Evolutionary conservation across 2,329 filamentous ascomycete species (phyloP).

Genomic region (Fusarium longipes): DNA sequence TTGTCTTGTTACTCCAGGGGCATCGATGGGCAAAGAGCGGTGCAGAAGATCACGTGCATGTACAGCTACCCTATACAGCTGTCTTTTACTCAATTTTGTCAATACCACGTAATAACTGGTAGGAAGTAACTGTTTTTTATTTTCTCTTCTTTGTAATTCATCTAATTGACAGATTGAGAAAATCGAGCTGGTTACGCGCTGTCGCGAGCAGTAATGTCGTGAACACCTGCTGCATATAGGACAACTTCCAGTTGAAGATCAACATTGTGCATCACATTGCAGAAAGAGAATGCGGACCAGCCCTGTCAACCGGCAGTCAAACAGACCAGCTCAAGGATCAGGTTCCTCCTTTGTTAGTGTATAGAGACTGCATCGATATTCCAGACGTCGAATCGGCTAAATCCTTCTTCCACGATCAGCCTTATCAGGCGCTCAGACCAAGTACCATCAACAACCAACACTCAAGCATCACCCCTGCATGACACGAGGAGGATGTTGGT

Average conservation of each 20-base stretch:
- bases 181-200: neutral
- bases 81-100: too few species aligned
- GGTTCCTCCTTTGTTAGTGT: neutral
- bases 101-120: neutral
- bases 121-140: neutral
- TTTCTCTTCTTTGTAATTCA: neutral
- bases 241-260: neutral
- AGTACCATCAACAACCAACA: neutral
- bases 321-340: neutral
- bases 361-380: conserved; percentile 2
- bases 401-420: neutral
- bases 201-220: neutral
- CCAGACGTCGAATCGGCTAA: conserved; percentile 2
- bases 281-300: neutral
- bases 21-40: conserved; percentile 35
- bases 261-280: neutral
- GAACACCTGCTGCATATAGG: too few species aligned
- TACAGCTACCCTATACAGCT: conserved; percentile 1
- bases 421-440: conserved; percentile 13
- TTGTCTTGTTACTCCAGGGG: conserved; percentile 24
- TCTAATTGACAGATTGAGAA: too few species aligned
- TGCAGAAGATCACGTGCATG: conserved; percentile 31
- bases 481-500: neutral
- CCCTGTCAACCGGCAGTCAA: neutral
- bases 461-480: neutral